Evolutionary conservation across 1,284 basidiomycete species (phyloP).

Genomic region (Austroboletus niveus): DNA sequence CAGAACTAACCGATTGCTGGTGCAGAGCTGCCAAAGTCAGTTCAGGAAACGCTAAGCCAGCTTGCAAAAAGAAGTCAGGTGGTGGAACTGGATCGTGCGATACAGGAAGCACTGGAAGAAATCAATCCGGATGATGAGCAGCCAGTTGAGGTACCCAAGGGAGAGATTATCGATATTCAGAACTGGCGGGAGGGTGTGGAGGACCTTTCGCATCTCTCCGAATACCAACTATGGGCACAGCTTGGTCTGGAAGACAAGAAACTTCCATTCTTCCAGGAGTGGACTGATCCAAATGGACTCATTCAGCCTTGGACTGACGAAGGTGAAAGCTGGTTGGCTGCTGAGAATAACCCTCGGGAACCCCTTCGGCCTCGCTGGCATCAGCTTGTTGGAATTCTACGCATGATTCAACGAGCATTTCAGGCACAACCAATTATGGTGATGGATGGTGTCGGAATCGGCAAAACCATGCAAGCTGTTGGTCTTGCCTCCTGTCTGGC

Average conservation of each 20-base stretch:
- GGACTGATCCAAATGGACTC: neutral
- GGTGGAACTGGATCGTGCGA: too few species aligned
- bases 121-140: neutral
- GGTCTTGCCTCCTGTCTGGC: constrained; percentile 2
- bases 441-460: constrained; percentile 16
- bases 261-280: constrained; percentile 8
- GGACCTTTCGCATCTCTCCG: neutral
- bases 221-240: neutral
- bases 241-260: neutral
- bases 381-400: constrained; percentile 12
- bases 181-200: neutral
- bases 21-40: too few species aligned
- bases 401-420: constrained; percentile 7
- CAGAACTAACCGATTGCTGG: too few species aligned
- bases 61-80: too few species aligned
- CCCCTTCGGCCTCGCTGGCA: constrained; percentile 11
- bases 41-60: too few species aligned
- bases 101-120: neutral
- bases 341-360: neutral
- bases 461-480: constrained; percentile 14
- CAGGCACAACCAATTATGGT: neutral
- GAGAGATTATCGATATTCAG: neutral
- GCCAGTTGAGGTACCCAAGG: neutral
- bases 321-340: constrained; percentile 2
- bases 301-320: constrained; percentile 6